Evolutionary conservation across 495 filamentous ascomycete species (phyloP).

Genomic region (Tetracladium marchalianum): DNA sequence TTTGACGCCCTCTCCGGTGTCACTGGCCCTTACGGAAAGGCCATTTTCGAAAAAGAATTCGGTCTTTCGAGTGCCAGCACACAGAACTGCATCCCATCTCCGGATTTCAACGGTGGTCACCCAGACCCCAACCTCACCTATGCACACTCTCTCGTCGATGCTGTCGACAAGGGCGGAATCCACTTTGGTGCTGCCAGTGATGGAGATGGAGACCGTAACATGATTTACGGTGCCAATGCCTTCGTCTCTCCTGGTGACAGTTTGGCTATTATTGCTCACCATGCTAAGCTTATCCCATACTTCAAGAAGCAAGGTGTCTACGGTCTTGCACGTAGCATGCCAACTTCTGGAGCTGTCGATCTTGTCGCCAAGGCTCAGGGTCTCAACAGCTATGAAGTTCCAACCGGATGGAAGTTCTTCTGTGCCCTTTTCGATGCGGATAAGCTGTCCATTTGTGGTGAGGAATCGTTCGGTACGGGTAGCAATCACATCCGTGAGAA

Average conservation of each 20-base stretch:
- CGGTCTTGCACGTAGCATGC: conserved; percentile 93
- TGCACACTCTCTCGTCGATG: conserved; percentile 87
- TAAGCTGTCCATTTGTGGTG: conserved; percentile 97
- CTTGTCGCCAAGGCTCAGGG: conserved; percentile 91
- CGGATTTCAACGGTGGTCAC: conserved; percentile 94
- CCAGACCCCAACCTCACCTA: conserved; percentile 99
- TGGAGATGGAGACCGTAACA: conserved; percentile 97
- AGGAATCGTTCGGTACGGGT: conserved; percentile 97
- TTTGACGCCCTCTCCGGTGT: conserved; percentile 94
- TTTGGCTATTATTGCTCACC: conserved; percentile 94
- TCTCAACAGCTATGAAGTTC: conserved; percentile 88
- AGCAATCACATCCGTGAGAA: conserved; percentile 99
- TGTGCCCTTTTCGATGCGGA: conserved; percentile 94
- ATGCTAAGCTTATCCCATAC: conserved; percentile 89
- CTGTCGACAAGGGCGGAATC: conserved; percentile 80
- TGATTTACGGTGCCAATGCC: conserved; percentile 95
- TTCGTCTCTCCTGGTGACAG: conserved; percentile 97
- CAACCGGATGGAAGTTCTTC: conserved; percentile 99
- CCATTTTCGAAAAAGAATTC: conserved; percentile 90
- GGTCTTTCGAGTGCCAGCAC: conserved; percentile 66
- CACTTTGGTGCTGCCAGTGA: conserved; percentile 96
- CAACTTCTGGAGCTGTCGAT: conserved; percentile 89
- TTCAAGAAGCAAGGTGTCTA: conserved; percentile 96
- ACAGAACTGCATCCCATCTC: conserved; percentile 86
- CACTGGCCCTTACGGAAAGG: conserved; percentile 87